These are phyloP conservation scores for Mucor circinelloides DNA, from an alignment of 371 early-diverging fungal species.

Conservation along the genomic window DNA sequence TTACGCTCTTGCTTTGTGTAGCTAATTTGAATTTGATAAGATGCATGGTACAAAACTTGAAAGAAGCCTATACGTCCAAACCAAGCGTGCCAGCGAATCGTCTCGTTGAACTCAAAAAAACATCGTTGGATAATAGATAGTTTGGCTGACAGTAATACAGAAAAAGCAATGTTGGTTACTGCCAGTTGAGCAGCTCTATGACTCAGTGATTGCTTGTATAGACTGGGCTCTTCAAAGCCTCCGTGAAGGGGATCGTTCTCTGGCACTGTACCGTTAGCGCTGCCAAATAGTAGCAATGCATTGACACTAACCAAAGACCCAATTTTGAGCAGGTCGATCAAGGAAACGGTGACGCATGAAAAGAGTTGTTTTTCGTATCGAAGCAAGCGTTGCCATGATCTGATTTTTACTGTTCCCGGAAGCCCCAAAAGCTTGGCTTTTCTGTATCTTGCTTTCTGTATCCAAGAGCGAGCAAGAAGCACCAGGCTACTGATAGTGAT, in stretches of 20 bases:
- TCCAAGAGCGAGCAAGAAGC: neutral
- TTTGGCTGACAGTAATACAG: slow-evolving; percentile 37
- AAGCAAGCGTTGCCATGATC: neutral
- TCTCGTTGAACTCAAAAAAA: slow-evolving; percentile 13
- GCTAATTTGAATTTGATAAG: slow-evolving; percentile 30
- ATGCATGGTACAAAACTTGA: slow-evolving; percentile 34
- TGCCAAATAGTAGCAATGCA: neutral
- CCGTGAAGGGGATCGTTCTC: neutral
- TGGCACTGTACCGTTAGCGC: neutral
- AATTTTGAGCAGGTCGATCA: neutral
- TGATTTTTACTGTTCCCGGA: neutral
- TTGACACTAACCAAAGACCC: slow-evolving; percentile 3
- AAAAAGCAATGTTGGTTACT: slow-evolving; percentile 29
- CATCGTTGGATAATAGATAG: slow-evolving; percentile 16
- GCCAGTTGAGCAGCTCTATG: slow-evolving; percentile 43
- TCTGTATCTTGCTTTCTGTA: neutral
- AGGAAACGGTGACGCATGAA: neutral
- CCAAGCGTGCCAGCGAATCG: slow-evolving; percentile 40
- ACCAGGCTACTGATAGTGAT: neutral
- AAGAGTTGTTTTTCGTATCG: slow-evolving; percentile 7
- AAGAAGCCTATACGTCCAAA: slow-evolving; percentile 29
- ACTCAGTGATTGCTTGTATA: slow-evolving; percentile 26
- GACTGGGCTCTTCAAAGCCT: slow-evolving; percentile 3
- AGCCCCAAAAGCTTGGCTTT: slow-evolving; percentile 1
- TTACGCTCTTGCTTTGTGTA: slow-evolving; percentile 19